phyloP scores from a whole-genome alignment of 495 filamentous ascomycete genomes.

The Bacidia rubella region DNA sequence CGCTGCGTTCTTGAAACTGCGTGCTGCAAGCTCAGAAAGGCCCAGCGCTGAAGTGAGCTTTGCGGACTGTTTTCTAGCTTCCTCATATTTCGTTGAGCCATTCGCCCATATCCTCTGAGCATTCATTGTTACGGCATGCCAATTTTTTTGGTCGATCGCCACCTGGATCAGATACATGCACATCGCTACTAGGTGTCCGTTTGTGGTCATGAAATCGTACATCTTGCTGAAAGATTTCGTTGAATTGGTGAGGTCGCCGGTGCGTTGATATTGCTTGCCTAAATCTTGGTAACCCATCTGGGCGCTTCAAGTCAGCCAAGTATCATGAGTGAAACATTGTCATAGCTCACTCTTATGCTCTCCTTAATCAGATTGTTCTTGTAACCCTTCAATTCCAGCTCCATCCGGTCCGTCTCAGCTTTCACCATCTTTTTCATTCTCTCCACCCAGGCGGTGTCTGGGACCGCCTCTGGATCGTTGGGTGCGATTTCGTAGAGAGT shows the following conservation, averaged over 20 bases:
- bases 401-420: conserved; percentile 54
- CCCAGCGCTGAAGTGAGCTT: conserved; percentile 57
- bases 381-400: conserved; percentile 76
- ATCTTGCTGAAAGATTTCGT: conserved; percentile 58
- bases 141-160: conserved; percentile 52
- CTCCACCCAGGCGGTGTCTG: conserved; percentile 60
- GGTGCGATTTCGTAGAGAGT: conserved; percentile 49
- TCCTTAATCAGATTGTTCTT: conserved; percentile 98
- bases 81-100: conserved; percentile 25
- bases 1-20: conserved; percentile 60
- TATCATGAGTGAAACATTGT: neutral
- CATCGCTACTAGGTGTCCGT: conserved; percentile 60
- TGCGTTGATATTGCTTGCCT: conserved; percentile 51
- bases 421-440: conserved; percentile 47
- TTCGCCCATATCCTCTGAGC: conserved; percentile 46
- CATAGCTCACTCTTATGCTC: conserved; percentile 64
- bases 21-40: conserved; percentile 52
- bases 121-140: conserved; percentile 52
- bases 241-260: conserved; percentile 46
- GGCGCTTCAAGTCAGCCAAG: neutral
- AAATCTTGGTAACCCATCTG: conserved; percentile 71
- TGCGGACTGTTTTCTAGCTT: conserved; percentile 49
- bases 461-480: conserved; percentile 48
- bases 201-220: conserved; percentile 60
- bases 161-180: conserved; percentile 54